Evolutionary conservation across 23 red algal species (phyloP), one percentile per base, ranked within the genome.

Genomic region (Gracilaria caudata): DNA sequence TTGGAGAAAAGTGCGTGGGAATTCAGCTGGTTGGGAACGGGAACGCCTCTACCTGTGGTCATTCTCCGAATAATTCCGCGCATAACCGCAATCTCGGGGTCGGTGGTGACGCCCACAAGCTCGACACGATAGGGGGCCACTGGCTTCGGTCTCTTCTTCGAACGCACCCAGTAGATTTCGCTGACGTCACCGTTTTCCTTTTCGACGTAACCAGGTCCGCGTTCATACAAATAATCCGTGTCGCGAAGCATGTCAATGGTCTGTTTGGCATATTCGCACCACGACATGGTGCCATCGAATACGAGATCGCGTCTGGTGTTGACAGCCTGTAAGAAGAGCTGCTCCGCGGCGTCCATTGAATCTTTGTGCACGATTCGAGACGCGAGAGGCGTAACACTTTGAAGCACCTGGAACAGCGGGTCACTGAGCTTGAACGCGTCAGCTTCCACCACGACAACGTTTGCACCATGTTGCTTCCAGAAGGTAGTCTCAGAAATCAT

Each of bases 401-500:
- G 63, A 24, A 93, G 57, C 0, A 85, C 90, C 14, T 80, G 81
- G 51, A 93, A 93, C 46, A 93, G 26, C 4, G 90, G 90, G 41
- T 93, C 90, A 79, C 47, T 86, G 71, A 86, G 51, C 75, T 93
- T 93, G 26, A 93, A 86, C 4, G 65, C 82, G 54, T 93, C 90
- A 3, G 90, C 90, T 33, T 93, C 90, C 17, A 93, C 90, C 0
- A 87, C 82, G 57, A 93, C 90, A 23, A 93, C 80, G 26, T 43
- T 60, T 2, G 71, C 74, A 8, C 90, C 90, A 71, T 79, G 60
- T 34, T 79, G 36, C 45, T 65, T 81, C 90, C 90, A 93, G 77
- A 93, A 93, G 8, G 66, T 49, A 17, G 90, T 86, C n/a, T 51
- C 73, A 38, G 38, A 40, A 75, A 93, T 86, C 71, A 85, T 51